Conservation (phyloP, 2,329 filamentous ascomycete species). For the Zopfia rhizophila region DNA sequence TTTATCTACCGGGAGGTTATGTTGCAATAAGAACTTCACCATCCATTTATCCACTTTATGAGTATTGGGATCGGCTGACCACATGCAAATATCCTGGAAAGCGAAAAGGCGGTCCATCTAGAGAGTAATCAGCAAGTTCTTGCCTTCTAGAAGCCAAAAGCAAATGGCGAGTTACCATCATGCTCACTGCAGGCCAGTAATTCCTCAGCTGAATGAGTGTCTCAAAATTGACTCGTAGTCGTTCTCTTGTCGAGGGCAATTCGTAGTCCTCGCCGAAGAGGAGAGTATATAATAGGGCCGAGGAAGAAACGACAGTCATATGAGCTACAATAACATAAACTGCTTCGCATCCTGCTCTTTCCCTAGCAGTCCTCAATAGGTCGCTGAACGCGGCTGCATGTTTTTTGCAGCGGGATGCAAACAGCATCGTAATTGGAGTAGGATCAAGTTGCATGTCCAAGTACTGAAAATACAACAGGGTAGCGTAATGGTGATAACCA, state of each 20-base stretch:
- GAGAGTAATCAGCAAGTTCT: not conserved
- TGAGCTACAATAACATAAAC: constrained; percentile 60
- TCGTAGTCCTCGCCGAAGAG: constrained; percentile 54
- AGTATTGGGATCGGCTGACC: constrained; percentile 17
- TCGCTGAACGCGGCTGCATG: constrained; percentile 54
- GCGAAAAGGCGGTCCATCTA: constrained; percentile 52
- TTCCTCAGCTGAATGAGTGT: constrained; percentile 54
- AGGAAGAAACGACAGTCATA: constrained; percentile 59
- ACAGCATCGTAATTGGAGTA: constrained; percentile 32
- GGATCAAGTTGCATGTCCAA: constrained; percentile 46
- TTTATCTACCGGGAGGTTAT: not conserved
- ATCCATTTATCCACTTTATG: constrained; percentile 22
- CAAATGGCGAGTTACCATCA: constrained; percentile 13
- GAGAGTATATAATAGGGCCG: constrained; percentile 59
- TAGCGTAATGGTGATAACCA: constrained; percentile 59
- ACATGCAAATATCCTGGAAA: constrained; percentile 55
- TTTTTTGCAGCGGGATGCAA: constrained; percentile 14
- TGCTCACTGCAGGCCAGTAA: constrained; percentile 50
- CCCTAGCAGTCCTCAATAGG: constrained; percentile 54
- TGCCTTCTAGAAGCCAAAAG: too few relatives aligned
- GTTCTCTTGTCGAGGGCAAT: constrained; percentile 46
- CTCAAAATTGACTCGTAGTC: constrained; percentile 58
- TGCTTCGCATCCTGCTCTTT: constrained; percentile 51
- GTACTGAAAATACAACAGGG: constrained; percentile 60
- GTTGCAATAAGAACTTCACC: constrained; percentile 20